Conservation (phyloP, 345 rosid species). For the Heritiera fomes region DNA sequence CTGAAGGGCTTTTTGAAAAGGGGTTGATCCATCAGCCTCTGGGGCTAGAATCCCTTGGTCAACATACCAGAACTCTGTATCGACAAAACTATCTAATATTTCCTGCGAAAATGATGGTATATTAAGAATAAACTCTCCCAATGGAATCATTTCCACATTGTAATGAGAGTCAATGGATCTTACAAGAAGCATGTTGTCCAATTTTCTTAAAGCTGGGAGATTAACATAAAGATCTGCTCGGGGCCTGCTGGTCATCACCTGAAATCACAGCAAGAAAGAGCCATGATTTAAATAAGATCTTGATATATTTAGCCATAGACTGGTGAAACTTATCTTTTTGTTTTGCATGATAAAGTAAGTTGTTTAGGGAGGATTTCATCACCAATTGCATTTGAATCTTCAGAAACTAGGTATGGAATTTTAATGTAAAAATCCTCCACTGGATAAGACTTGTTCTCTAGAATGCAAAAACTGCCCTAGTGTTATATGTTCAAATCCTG, state of each 20-base stretch:
- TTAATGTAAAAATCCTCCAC: slow-evolving; percentile 1
- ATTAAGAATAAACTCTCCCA: slow-evolving; percentile 17
- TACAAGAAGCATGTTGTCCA: slow-evolving; percentile 98
- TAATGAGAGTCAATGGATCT: slow-evolving; percentile 28
- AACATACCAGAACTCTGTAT: slow-evolving; percentile 89
- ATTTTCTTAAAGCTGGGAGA: slow-evolving; percentile 90
- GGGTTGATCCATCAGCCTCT: slow-evolving; percentile 70
- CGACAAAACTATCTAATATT: slow-evolving; percentile 75
- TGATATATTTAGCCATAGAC: background rate
- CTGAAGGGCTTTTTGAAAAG: slow-evolving; percentile 69
- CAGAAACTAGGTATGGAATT: slow-evolving; percentile 11
- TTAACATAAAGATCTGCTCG: slow-evolving; percentile 85
- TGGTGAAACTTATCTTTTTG: background rate
- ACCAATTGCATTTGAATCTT: background rate
- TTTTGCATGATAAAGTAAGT: background rate
- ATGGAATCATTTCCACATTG: slow-evolving; percentile 11
- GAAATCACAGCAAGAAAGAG: slow-evolving; percentile 23
- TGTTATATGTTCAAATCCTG: background rate
- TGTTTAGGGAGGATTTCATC: background rate
- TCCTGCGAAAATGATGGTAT: slow-evolving; percentile 52
- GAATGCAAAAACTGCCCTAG: background rate
- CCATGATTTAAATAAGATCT: background rate
- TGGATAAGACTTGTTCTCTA: background rate
- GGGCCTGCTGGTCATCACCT: slow-evolving; percentile 98
- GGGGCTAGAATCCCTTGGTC: slow-evolving; percentile 87